Conservation (phyloP, 2,329 filamentous ascomycete species). For the Neonectria coccinea region DNA sequence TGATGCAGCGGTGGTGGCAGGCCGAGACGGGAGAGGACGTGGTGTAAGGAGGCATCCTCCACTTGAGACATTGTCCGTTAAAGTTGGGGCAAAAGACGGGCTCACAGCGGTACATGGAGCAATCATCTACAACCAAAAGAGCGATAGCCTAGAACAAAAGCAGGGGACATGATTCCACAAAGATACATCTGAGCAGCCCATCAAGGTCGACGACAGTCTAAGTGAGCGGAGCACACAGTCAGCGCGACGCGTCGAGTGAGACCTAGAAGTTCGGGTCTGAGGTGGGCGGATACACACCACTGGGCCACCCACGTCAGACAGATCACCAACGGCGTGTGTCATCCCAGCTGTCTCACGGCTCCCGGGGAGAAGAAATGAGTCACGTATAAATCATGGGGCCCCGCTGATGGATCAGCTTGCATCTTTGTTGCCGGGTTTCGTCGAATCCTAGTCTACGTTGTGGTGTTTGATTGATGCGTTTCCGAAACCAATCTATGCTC, state of each 20-base stretch:
- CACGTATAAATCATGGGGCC: not conserved
- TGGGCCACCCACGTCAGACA: not conserved
- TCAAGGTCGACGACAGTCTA: not conserved
- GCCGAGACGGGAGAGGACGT: constrained; percentile 57
- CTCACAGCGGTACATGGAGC: not conserved
- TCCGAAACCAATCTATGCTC: not conserved
- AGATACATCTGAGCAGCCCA: not conserved
- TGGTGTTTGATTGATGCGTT: not conserved
- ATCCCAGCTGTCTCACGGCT: not conserved
- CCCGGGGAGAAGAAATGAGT: not conserved
- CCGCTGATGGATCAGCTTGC: not conserved
- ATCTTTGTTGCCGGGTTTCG: not conserved
- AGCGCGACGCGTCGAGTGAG: not conserved
- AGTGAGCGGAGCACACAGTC: not conserved
- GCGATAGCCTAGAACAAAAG: not conserved
- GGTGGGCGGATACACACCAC: not conserved
- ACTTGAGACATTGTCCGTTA: no score
- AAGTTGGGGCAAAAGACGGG: not conserved
- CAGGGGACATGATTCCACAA: not conserved
- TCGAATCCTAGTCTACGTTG: not conserved
- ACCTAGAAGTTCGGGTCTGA: not conserved
- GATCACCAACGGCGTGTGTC: not conserved
- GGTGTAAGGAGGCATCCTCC: constrained; percentile 14
- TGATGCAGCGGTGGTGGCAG: constrained; percentile 69
- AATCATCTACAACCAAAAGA: not conserved